Evolutionary conservation across 768 basidiomycete species (phyloP), one percentile per base, ranked within the genome.

Genomic region (Rhodotorula diobovata): DNA sequence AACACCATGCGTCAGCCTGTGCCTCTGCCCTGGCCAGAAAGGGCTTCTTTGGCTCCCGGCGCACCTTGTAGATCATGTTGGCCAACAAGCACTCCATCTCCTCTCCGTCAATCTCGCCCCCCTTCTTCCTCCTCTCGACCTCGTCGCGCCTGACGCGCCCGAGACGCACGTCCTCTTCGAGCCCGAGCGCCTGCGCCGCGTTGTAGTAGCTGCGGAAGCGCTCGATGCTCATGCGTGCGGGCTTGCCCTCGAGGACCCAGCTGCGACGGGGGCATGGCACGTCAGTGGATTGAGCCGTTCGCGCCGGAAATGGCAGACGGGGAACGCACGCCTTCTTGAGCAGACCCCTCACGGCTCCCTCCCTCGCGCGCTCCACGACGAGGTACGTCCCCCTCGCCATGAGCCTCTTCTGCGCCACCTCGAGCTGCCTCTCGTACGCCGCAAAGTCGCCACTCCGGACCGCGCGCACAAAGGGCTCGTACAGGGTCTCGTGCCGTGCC

Each of bases 331-430:
- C 82, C 70, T 81, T 81, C 75, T 80, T 81, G 68, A 97, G 92
- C 45, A 95, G 81, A 15, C 90, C 86, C 58, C 95, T 83, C 63
- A 97, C 82, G 77, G 91, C 94, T 9, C 91, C 84, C 79, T 96
- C 93, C 51, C 95, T 82, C 16, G 90, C 92, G 71, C 88, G 87
- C 81, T 98, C 95, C 2, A 97, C 82, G 3, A 89, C 88, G 21
- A 96, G 84, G 85, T 88, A 93, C 15, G 93, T 83, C 72, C 91
- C 94, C 58, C 93, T 84, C 62, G 90, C 89, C n/a, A 96, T 86
- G 12, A 97, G 84, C 54, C 88, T 82, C 58, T 84, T 82, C 79
- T 95, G 90, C 61, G 80, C 83, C 70, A 88, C 87, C 55, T 79
- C 76, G 25, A 99, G 83, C 1, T 92, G 87, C 21, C 82, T 76